Evolutionary conservation across 2,329 filamentous ascomycete genomes (phyloP).

Genomic region (Diaporthe aspalathi): DNA sequence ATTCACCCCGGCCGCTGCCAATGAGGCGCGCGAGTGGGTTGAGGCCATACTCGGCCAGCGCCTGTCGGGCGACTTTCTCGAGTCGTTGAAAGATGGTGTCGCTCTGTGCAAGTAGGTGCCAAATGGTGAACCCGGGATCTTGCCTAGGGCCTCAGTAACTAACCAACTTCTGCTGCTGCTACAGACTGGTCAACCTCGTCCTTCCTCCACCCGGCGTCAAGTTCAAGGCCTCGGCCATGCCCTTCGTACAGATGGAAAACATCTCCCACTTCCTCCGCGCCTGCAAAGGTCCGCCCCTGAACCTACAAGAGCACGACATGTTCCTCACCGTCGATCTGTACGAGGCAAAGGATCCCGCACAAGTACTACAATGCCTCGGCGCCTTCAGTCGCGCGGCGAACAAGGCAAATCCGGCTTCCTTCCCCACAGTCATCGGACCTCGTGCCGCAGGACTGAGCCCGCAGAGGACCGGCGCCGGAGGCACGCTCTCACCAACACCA

Average conservation of each 20-base stretch:
- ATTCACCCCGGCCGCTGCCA: slow-evolving; percentile 91
- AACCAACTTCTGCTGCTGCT: slow-evolving; percentile 20
- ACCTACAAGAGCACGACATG: slow-evolving; percentile 90
- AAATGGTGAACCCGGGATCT: background rate
- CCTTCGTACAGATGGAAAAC: slow-evolving; percentile 99
- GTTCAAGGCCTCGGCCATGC: slow-evolving; percentile 94
- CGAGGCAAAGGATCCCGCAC: slow-evolving; percentile 94
- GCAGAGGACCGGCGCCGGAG: slow-evolving; percentile 66
- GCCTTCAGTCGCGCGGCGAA: slow-evolving; percentile 92
- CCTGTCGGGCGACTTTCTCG: slow-evolving; percentile 82
- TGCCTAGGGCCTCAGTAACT: background rate
- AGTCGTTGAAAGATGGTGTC: slow-evolving; percentile 89
- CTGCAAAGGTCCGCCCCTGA: slow-evolving; percentile 86
- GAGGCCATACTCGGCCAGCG: slow-evolving; percentile 81
- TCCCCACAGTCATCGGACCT: slow-evolving; percentile 81
- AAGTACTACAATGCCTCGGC: slow-evolving; percentile 91
- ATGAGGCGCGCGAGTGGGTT: slow-evolving; percentile 88
- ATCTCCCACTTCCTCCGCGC: slow-evolving; percentile 95
- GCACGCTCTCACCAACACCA: slow-evolving; percentile 56
- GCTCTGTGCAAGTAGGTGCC: slow-evolving; percentile 85
- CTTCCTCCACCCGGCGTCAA: slow-evolving; percentile 82
- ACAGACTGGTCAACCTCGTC: slow-evolving; percentile 83
- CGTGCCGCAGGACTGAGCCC: slow-evolving; percentile 74
- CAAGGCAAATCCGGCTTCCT: slow-evolving; percentile 76
- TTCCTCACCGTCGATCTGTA: slow-evolving; percentile 98